Percentiles rank a stretch among this genome's conserved stretches.
Evolutionary conservation across 306 rosid genomes (phyloP).

Genomic region (Alnus rubra): DNA sequence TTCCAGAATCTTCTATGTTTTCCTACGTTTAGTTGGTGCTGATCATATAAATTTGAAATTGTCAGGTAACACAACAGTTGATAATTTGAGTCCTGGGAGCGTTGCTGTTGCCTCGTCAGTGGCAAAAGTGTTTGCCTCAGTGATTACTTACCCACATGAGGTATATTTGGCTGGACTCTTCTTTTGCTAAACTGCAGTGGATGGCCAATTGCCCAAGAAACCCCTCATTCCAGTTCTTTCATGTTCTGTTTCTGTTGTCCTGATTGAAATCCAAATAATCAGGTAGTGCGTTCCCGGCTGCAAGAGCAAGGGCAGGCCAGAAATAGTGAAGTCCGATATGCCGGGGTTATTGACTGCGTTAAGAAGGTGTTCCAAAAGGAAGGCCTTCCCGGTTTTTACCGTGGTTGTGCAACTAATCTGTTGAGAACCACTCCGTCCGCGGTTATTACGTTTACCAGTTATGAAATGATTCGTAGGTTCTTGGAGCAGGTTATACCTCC

Average conservation of each 20-base stretch:
- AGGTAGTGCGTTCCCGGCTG: slow-evolving; percentile 89
- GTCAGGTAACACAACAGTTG: slow-evolving; percentile 74
- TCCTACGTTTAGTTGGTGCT: background rate
- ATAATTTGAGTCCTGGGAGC: slow-evolving; percentile 62
- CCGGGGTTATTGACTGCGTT: slow-evolving; percentile 78
- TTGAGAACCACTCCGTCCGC: slow-evolving; percentile 95
- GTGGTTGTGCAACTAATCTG: slow-evolving; percentile 88
- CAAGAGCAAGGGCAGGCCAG: slow-evolving; percentile 96
- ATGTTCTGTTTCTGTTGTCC: slow-evolving; percentile 4
- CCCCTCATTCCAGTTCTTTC: background rate
- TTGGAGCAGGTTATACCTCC: slow-evolving; percentile 43
- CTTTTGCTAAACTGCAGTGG: too few relatives aligned
- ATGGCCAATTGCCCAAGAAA: background rate
- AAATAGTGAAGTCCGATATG: slow-evolving; percentile 39
- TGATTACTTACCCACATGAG: slow-evolving; percentile 90
- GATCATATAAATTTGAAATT: slow-evolving; percentile 29
- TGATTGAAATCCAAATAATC: slow-evolving; percentile 13
- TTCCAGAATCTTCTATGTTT: background rate
- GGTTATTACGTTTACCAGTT: slow-evolving; percentile 88
- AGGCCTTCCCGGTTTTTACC: slow-evolving; percentile 82
- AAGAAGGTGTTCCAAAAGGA: slow-evolving; percentile 80
- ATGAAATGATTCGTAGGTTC: slow-evolving; percentile 84
- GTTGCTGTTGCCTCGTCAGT: slow-evolving; percentile 78
- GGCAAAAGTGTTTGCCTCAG: slow-evolving; percentile 82
- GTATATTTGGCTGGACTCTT: slow-evolving; percentile 32